Evolutionary conservation across 129 eudicot species (phyloP), one percentile per base, ranked within the genome.

Genomic region (Logfia minima): DNA sequence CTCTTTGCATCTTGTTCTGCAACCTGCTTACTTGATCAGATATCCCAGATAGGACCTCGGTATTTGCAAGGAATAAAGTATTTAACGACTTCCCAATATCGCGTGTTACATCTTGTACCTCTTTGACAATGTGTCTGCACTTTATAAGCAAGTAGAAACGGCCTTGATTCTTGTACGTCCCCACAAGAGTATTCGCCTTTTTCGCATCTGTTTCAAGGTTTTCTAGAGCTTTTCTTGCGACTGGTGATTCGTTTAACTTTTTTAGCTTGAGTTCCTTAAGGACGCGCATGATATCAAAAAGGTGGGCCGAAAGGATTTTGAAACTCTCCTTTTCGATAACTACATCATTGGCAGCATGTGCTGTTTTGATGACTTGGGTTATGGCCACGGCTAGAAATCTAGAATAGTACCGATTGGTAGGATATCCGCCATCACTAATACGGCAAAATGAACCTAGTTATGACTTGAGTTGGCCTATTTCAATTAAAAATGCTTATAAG

Each of bases 291-390:
- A 89, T 89, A 77, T 84, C 84, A 4, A 76, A 83, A 39, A 89
- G 94, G 65, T 89, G 87, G 58, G 83, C 70, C 0, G 89, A 82
- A n/a, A 89, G 83, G 70, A 68, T 82, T 52, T 70, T 80, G 75
- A 89, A 89, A 78, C 89, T 89, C 67, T 84, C 94, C 35, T 89
- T 86, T 68, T 86, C 90, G 6, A 86, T 80, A n/a, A 83, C 83
- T 39, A 86, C 79, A 60, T 89, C 91, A 16, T 72, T 85, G 21
- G 92, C 92, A 31, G 89, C 89, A 8, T 85, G 76, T 68, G 90
- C 87, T 3, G 89, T 89, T 81, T 89, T 89, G 13, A 84, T 80
- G 73, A 89, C 88, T 43, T 89, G 87, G 77, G 41, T 80, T 5
- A 78, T 84, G 31, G 86, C 84, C n/a, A 80, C 78, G 1, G 90